A percentile compares a stretch with the other conserved stretches of the same genome.
Conservation (phyloP, 352 stramenopile species). For the Plasmopara viticola region DNA sequence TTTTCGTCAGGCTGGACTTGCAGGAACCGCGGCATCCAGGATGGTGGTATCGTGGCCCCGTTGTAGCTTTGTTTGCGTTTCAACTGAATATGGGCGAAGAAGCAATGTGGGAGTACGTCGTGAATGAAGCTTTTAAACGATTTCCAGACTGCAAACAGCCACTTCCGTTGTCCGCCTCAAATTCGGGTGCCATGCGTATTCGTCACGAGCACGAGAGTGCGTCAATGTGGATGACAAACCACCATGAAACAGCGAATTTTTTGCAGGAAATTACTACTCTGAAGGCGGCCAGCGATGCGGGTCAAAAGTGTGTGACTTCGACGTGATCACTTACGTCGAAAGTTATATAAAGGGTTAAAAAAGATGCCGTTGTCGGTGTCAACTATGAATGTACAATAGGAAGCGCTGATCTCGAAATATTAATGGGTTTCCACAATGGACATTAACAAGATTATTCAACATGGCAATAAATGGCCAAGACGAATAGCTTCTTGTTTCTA, state of each 20-base stretch:
- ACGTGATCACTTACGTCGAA: no score
- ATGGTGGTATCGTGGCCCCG: constrained; percentile 44
- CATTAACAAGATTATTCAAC: no score
- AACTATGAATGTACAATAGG: no score
- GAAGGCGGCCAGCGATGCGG: constrained; percentile 4
- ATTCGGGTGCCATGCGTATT: constrained; percentile 21
- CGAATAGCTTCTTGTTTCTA: no score
- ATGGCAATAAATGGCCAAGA: no score
- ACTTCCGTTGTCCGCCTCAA: constrained; percentile 30
- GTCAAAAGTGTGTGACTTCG: no score
- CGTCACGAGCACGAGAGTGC: constrained; percentile 11
- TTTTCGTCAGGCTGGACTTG: constrained; percentile 44
- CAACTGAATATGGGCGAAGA: constrained; percentile 23
- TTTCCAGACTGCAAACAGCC: constrained; percentile 42
- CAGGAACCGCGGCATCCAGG: constrained; percentile 29
- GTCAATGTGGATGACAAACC: constrained; percentile 28
- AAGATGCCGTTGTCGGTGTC: no score
- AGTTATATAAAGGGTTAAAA: no score
- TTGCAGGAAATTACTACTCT: constrained; percentile 14
- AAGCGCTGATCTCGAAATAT: no score
- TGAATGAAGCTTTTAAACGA: constrained; percentile 21
- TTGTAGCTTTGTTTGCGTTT: constrained; percentile 31
- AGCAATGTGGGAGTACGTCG: constrained; percentile 32
- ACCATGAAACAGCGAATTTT: constrained; percentile 7
- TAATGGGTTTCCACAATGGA: no score